Percentiles rank a stretch among this genome's conserved stretches.
These are phyloP conservation scores for Schizochytrium sp. DNA, from an alignment of 108 stramenopile genomes.

Conservation along the genomic window DNA sequence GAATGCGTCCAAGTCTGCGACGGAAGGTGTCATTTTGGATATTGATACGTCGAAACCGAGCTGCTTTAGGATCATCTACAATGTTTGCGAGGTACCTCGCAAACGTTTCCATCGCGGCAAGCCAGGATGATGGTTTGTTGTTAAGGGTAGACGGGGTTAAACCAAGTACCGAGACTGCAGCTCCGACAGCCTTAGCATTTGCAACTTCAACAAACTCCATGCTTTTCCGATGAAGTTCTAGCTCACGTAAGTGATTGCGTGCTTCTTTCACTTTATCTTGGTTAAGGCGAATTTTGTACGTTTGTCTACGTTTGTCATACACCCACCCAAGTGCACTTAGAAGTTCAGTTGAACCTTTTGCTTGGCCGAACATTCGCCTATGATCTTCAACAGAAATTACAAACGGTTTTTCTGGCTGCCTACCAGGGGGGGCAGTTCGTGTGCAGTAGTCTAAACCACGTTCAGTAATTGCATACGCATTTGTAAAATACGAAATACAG, in stretches of 20 bases:
- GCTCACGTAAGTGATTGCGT: constrained; percentile 2
- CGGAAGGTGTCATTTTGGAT: constrained; percentile 36
- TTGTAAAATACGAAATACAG: neutral
- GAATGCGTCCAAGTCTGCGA: neutral
- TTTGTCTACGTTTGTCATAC: neutral
- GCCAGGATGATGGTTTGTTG: constrained; percentile 47
- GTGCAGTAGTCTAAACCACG: neutral
- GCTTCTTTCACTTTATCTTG: neutral
- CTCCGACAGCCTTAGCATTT: constrained; percentile 29
- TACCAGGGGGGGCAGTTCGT: neutral
- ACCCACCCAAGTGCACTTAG: neutral
- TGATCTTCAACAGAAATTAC: neutral
- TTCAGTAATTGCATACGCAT: neutral
- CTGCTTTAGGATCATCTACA: neutral
- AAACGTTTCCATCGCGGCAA: constrained; percentile 34
- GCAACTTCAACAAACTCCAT: constrained; percentile 14
- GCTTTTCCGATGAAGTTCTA: neutral
- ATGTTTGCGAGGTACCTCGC: constrained; percentile 38
- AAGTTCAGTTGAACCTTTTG: neutral
- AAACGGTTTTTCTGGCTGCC: neutral
- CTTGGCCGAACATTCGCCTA: neutral
- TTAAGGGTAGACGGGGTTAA: neutral
- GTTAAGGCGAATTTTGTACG: neutral
- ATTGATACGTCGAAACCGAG: constrained; percentile 30
- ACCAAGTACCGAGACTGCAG: neutral